Conservation (phyloP, 1,139 yeast species). For the Sugiyamaella japonica region DNA sequence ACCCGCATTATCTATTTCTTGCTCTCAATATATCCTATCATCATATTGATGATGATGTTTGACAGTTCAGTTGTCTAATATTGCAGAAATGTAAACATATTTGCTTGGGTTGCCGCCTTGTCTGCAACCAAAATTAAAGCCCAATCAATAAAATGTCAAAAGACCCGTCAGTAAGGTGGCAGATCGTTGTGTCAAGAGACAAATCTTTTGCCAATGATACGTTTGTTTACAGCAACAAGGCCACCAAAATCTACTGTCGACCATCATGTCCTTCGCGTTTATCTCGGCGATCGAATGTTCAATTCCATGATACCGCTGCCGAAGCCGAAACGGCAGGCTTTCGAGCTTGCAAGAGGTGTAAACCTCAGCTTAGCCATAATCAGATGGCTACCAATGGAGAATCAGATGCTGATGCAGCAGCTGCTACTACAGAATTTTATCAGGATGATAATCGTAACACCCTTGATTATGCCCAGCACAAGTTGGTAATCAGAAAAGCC, state of each 20-base stretch:
- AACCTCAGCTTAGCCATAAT: constrained; percentile 13
- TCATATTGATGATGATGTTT: neutral
- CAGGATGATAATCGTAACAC: neutral
- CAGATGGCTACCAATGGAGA: neutral
- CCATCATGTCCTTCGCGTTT: constrained; percentile 19
- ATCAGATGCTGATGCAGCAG: neutral
- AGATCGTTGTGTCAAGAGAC: constrained; percentile 11
- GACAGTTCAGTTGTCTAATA: neutral
- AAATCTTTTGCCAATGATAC: constrained; percentile 11
- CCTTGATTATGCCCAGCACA: constrained; percentile 16
- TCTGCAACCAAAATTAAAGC: neutral
- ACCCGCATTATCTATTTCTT: neutral
- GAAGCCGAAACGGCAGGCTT: constrained; percentile 16
- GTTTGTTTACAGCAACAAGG: constrained; percentile 14
- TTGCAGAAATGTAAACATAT: neutral
- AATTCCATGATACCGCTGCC: constrained; percentile 7
- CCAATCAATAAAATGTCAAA: constrained; percentile 2
- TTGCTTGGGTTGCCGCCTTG: too few relatives aligned
- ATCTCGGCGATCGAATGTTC: constrained; percentile 16
- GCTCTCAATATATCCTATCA: constrained; percentile 10
- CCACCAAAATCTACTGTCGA: constrained; percentile 17
- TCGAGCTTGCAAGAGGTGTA: constrained; percentile 19
- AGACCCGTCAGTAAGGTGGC: constrained; percentile 12
- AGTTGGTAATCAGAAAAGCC: constrained; percentile 9
- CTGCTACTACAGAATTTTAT: neutral